Percentiles rank a stretch among this genome's conserved stretches.
phyloP scores from a whole-genome alignment of 495 filamentous ascomycete species.

The Saxophila tyrrhenica region DNA sequence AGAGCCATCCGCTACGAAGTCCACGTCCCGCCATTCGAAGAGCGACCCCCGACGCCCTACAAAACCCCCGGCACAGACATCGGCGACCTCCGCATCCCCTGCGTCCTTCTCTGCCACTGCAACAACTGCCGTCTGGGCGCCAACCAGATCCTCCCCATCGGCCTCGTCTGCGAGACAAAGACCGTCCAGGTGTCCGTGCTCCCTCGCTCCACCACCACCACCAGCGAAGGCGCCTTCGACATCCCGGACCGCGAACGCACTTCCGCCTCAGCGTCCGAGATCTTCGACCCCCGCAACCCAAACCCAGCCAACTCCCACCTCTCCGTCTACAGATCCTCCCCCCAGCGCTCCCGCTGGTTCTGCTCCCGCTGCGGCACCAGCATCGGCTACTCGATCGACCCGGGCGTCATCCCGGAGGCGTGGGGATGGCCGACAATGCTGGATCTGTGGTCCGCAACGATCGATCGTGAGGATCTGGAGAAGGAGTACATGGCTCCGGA shows the following conservation, averaged over 20 bases:
- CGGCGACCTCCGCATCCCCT: conserved; percentile 14
- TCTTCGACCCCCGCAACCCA: neutral
- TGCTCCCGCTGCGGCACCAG: conserved; percentile 23
- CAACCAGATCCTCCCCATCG: conserved; percentile 16
- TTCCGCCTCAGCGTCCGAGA: neutral
- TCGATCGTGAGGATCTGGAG: conserved; percentile 15
- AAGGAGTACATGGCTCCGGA: conserved; percentile 17
- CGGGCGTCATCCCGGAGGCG: neutral
- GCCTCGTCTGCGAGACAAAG: conserved; percentile 7
- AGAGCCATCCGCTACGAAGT: conserved; percentile 31
- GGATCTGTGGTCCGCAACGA: conserved; percentile 17
- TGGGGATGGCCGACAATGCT: conserved; percentile 11
- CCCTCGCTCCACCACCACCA: neutral
- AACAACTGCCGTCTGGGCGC: conserved; percentile 25
- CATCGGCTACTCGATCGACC: conserved; percentile 9
- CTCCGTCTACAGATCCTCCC: conserved; percentile 7
- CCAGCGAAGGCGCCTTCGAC: neutral
- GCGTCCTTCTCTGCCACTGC: conserved; percentile 23
- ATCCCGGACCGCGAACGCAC: neutral
- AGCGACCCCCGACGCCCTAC: conserved; percentile 16
- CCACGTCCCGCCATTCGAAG: conserved; percentile 19
- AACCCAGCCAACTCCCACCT: conserved; percentile 3
- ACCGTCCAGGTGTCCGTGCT: conserved; percentile 1
- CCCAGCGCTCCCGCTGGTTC: conserved; percentile 14
- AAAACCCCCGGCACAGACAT: conserved; percentile 1